A percentile compares a stretch with the other conserved stretches of the same genome.
Evolutionary conservation across 2,329 filamentous ascomycete species (phyloP).

Genomic region (Penicillium sp.): DNA sequence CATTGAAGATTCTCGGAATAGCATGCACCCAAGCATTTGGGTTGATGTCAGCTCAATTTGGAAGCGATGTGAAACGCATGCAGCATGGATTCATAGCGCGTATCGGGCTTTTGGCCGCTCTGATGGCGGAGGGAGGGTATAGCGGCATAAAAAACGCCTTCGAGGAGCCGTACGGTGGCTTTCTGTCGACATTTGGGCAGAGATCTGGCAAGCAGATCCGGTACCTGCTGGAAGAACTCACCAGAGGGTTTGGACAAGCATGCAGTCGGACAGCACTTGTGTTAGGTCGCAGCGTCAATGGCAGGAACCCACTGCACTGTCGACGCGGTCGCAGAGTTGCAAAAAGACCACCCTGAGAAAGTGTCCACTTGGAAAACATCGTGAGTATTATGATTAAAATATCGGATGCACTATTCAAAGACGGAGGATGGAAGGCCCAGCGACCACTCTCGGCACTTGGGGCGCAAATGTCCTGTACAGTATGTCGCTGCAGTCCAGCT

Average conservation of each 20-base stretch:
- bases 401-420: constrained; percentile 3
- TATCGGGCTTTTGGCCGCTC: constrained; percentile 40
- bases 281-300: constrained; percentile 28
- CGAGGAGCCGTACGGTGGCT: constrained; percentile 43
- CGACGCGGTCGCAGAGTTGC: constrained; percentile 5
- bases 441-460: background rate
- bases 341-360: background rate
- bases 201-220: constrained; percentile 27
- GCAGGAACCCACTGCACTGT: constrained; percentile 8
- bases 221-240: constrained; percentile 27
- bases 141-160: constrained; percentile 43
- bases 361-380: background rate
- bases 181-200: constrained; percentile 38
- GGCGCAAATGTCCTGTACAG: constrained; percentile 1
- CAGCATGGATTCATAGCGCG: constrained; percentile 47
- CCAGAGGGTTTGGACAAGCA: constrained; percentile 31
- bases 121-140: constrained; percentile 40
- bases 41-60: constrained; percentile 44
- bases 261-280: constrained; percentile 36
- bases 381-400: constrained; percentile 2
- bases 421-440: constrained; percentile 1
- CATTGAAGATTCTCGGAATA: constrained; percentile 39
- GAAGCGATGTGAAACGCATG: constrained; percentile 44
- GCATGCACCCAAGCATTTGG: constrained; percentile 41
- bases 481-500: constrained; percentile 2